These are phyloP conservation scores for Nakazawaea wyomingensis DNA, from an alignment of 805 yeast genomes.

Conservation along the genomic window DNA sequence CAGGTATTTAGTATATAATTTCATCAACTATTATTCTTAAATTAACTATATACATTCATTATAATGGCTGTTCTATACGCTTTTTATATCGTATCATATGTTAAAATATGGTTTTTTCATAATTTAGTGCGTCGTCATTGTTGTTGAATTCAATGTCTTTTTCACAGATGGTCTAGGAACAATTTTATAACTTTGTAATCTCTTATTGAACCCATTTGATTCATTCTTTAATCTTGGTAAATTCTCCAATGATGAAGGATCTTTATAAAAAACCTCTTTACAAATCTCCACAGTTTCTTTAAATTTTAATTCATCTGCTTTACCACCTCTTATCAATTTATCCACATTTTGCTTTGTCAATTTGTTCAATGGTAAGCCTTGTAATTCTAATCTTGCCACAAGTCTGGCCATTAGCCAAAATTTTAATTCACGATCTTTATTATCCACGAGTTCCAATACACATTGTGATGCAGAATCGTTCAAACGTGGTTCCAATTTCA, in stretches of 20 bases:
- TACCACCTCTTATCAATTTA: conserved; percentile 44
- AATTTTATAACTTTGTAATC: conserved; percentile 19
- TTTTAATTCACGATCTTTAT: conserved; percentile 52
- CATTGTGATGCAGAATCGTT: conserved; percentile 92
- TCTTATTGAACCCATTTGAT: conserved; percentile 10
- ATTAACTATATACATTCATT: too few relatives aligned
- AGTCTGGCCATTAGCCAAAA: conserved; percentile 75
- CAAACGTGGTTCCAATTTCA: conserved; percentile 76
- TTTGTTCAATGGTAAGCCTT: conserved; percentile 46
- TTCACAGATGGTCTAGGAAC: conserved; percentile 31
- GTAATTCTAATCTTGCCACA: conserved; percentile 74
- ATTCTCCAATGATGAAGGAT: conserved; percentile 18
- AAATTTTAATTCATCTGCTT: conserved; percentile 50
- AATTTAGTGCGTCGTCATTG: too few relatives aligned
- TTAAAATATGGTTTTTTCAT: too few relatives aligned
- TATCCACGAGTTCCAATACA: conserved; percentile 79
- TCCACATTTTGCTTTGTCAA: conserved; percentile 54
- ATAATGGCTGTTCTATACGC: too few relatives aligned
- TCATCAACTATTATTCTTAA: too few relatives aligned
- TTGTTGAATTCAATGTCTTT: too few relatives aligned
- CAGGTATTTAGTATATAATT: too few relatives aligned
- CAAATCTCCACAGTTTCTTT: conserved; percentile 55
- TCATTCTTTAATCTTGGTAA: conserved; percentile 26
- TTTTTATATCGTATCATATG: too few relatives aligned
- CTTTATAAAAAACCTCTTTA: conserved; percentile 39